These are phyloP conservation scores for Cucurbita maxima DNA, from an alignment of 306 rosid genomes.

Conservation along the genomic window DNA sequence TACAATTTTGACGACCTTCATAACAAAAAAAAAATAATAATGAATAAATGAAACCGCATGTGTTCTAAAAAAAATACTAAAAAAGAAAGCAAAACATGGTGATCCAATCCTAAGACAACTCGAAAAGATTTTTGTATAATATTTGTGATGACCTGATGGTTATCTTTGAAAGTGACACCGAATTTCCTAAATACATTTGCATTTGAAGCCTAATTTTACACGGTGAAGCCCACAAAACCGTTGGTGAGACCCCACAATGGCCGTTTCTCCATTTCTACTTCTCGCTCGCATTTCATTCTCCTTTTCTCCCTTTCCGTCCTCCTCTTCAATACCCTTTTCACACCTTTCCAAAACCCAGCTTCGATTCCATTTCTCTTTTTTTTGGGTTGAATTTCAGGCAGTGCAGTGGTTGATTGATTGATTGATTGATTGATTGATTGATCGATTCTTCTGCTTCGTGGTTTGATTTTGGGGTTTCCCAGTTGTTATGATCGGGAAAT, in stretches of 20 bases:
- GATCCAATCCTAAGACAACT: not conserved
- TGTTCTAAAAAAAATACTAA: too few species aligned
- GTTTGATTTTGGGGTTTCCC: not conserved
- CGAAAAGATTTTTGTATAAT: not conserved
- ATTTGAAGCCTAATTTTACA: not conserved
- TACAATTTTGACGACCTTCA: too few species aligned
- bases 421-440: not conserved
- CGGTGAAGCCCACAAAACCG: not conserved
- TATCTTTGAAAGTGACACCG: not conserved
- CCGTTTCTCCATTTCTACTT: not conserved
- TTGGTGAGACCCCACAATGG: conserved; percentile 3
- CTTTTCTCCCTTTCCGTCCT: not conserved
- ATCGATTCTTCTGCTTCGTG: not conserved
- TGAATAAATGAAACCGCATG: too few species aligned
- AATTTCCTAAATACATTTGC: not conserved
- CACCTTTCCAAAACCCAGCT: not conserved
- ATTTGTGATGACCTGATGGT: not conserved
- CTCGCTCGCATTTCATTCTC: not conserved
- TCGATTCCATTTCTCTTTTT: not conserved
- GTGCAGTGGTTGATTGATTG: not conserved
- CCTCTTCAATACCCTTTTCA: not conserved
- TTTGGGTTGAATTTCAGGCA: not conserved
- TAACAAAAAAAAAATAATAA: too few species aligned
- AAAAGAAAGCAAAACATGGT: too few species aligned
- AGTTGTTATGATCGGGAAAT: not conserved